Percentiles rank a stretch among this genome's conserved stretches.
Evolutionary conservation across 2,329 filamentous ascomycete genomes (phyloP).

Genomic region (Parastagonospora nodorum): DNA sequence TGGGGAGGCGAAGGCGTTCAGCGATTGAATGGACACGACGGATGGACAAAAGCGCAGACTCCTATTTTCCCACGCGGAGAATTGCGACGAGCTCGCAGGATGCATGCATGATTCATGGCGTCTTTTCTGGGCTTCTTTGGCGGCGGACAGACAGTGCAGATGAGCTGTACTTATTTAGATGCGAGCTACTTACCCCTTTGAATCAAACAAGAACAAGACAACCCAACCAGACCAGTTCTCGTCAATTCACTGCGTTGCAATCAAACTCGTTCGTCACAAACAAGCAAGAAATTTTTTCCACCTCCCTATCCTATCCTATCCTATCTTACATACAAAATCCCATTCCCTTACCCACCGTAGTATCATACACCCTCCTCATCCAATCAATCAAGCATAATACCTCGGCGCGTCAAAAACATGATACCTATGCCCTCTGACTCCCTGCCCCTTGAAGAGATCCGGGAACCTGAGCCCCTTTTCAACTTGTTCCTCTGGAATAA

Average conservation of each 20-base stretch:
- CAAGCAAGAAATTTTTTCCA: too few relatives aligned
- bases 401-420: slow-evolving; percentile 84
- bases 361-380: background rate
- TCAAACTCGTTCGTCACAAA: too few relatives aligned
- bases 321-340: background rate
- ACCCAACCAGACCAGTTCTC: too few relatives aligned
- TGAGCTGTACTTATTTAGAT: too few relatives aligned
- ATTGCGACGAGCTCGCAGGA: background rate
- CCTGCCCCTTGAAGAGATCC: slow-evolving; percentile 78
- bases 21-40: background rate
- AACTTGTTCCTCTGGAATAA: slow-evolving; percentile 74
- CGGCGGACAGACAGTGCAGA: too few relatives aligned
- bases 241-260: too few relatives aligned
- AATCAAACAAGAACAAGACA: too few relatives aligned
- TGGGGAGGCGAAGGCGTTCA: background rate
- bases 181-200: too few relatives aligned
- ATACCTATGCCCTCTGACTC: slow-evolving; percentile 86
- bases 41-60: background rate
- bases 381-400: slow-evolving; percentile 26
- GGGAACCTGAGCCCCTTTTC: slow-evolving; percentile 83
- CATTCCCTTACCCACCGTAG: background rate
- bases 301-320: too few relatives aligned
- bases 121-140: slow-evolving; percentile 1
- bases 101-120: slow-evolving; percentile 6
- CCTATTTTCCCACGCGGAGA: background rate